Evolutionary conservation across 441 rosid species (phyloP), one percentile per base, ranked within the genome.

Genomic region (Sinapis alba): DNA sequence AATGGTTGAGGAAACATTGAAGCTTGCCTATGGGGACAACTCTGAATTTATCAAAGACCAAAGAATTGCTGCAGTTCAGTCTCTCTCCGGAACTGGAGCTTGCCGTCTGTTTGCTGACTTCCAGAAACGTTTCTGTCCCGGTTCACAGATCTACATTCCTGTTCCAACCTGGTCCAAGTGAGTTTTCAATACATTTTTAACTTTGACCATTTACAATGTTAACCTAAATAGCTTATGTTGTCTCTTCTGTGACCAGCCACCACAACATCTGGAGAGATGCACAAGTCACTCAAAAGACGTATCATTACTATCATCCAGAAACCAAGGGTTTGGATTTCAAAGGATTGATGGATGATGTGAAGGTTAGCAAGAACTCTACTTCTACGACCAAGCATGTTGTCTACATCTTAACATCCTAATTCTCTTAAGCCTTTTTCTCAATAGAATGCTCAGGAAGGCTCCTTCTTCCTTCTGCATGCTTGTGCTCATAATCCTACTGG

Each of bases 241-340:
- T 43, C 24, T 71, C 19, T 71, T 71, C 20, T 50, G 12, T 50
- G 51, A 79, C 83, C 92, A 92, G 99, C 86, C 99, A 94, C 84
- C 99, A 92, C 74, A 94, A 94, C 68, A 94, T 92, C 77, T 94
- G 99, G 99, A 89, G 91, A 88, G 98, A 94, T 84, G 98, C 99
- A 28, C 87, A 80, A 11, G 97, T 94, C 71, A 81, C 98, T 72
- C 94, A 90, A 72, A 85, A 83, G 76, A 85, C 94, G 0, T 90
- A 88, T 77, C 98, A 87, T 81, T 92, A 94, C 84, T 94, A 94
- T 82, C 97, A 85, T 67, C 90, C 98, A 15, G 97, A 85, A 74
- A 81, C 96, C 16, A 90, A 73, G 85, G 99, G 97, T 24, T 85
- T 94, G 81, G 81, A 94, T 86, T 94, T 94, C 84, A 82, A 94